These are phyloP conservation scores for Heterobasidion annosum DNA, from an alignment of 1,284 basidiomycete species.

Conservation along the genomic window DNA sequence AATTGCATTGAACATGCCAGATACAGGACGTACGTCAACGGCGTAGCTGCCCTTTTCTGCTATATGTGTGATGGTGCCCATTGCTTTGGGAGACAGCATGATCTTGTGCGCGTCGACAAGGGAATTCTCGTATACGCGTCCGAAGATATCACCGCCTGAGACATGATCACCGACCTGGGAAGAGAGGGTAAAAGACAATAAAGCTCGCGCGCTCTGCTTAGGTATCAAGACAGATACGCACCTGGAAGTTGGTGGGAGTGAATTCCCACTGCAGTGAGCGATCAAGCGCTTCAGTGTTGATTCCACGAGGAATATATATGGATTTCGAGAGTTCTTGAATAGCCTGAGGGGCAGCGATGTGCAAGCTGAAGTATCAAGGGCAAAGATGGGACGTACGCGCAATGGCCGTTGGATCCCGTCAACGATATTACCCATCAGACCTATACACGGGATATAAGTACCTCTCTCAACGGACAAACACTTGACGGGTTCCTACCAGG, in stretches of 20 bases:
- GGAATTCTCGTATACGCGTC: conserved; percentile 95
- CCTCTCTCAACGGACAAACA: background rate
- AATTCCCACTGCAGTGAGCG: conserved; percentile 94
- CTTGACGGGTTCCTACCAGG: conserved; percentile 52
- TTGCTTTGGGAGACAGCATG: conserved; percentile 89
- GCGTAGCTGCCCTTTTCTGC: conserved; percentile 94
- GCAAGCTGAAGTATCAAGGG: conserved; percentile 11
- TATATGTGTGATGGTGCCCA: conserved; percentile 91
- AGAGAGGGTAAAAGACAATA: background rate
- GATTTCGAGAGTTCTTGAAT: conserved; percentile 96
- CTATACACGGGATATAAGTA: conserved; percentile 27
- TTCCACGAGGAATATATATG: conserved; percentile 98
- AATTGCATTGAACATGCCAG: background rate
- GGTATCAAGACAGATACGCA: conserved; percentile 17
- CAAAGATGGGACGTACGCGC: conserved; percentile 41
- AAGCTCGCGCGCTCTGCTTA: background rate
- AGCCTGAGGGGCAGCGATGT: conserved; percentile 38
- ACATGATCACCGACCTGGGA: conserved; percentile 89
- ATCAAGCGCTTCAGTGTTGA: conserved; percentile 95
- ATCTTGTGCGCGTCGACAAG: conserved; percentile 96
- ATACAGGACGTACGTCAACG: conserved; percentile 61
- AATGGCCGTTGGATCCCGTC: conserved; percentile 95
- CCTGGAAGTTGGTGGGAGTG: conserved; percentile 77
- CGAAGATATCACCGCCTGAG: conserved; percentile 94
- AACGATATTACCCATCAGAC: conserved; percentile 97